phyloP scores from a whole-genome alignment of 306 rosid genomes.

The Corylus heterophylla region DNA sequence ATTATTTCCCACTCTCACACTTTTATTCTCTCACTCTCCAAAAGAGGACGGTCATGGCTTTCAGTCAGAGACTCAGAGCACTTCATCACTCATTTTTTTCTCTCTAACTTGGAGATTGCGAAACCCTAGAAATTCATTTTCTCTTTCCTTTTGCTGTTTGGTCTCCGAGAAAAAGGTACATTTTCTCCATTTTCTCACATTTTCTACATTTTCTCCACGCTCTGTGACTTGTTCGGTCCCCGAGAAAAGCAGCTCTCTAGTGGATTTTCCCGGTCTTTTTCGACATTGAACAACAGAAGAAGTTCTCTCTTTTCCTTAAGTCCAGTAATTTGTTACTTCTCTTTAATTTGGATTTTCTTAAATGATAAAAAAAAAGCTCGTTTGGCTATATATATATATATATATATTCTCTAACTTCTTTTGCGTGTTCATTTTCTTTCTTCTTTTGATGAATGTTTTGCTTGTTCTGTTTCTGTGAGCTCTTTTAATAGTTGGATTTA shows the following conservation, averaged over 20 bases:
- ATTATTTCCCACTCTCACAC: not conserved
- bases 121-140: conserved; percentile 46
- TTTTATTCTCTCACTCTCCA: not conserved
- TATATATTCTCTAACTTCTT: not conserved
- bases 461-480: not conserved
- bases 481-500: not conserved
- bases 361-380: too few species aligned
- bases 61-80: conserved; percentile 4
- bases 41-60: conserved; percentile 17
- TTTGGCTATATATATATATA: not conserved
- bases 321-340: conserved; percentile 3
- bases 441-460: not conserved
- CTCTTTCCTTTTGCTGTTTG: conserved; percentile 6
- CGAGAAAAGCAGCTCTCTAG: not conserved
- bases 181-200: not conserved
- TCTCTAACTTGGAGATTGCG: conserved; percentile 24
- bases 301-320: too few species aligned
- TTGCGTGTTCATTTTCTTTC: not conserved
- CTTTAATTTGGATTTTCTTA: too few species aligned
- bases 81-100: conserved; percentile 12
- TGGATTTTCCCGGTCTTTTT: not conserved
- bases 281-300: not conserved
- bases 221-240: not conserved
- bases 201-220: not conserved
- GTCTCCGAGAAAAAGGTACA: conserved; percentile 5